Evolutionary conservation across 2,329 filamentous ascomycete species (phyloP).

Genomic region (Talaromyces sp.): DNA sequence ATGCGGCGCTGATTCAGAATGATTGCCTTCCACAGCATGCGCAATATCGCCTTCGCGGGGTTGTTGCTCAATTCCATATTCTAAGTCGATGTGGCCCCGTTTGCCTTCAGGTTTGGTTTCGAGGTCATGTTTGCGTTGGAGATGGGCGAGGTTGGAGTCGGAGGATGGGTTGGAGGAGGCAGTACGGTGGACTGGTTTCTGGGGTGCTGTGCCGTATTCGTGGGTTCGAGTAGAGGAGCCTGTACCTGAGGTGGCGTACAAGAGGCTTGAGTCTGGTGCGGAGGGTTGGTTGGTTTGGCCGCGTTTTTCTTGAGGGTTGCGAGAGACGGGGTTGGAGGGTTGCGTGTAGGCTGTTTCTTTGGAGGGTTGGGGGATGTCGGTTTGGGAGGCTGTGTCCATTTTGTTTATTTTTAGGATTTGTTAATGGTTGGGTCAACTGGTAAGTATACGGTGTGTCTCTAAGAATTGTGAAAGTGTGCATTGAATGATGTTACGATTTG

Average conservation of each 20-base stretch:
- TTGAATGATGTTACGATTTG: neutral
- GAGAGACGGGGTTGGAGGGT: conserved; percentile 32
- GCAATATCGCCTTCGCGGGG: conserved; percentile 36
- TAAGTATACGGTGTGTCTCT: neutral
- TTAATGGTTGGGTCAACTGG: neutral
- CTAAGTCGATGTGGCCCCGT: conserved; percentile 28
- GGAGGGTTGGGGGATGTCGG: conserved; percentile 29
- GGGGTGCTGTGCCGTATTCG: conserved; percentile 25
- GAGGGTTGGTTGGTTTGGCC: conserved; percentile 2
- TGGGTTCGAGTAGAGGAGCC: neutral
- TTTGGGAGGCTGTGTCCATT: conserved; percentile 18
- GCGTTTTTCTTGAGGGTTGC: conserved; percentile 23
- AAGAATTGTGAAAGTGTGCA: neutral
- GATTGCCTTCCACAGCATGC: conserved; percentile 27
- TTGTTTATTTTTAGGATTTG: neutral
- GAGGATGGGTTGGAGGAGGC: conserved; percentile 29
- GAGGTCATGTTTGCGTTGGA: conserved; percentile 20
- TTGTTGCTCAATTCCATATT: conserved; percentile 37
- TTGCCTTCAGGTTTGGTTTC: conserved; percentile 21
- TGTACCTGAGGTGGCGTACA: conserved; percentile 3
- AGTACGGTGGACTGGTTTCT: conserved; percentile 25
- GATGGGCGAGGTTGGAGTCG: conserved; percentile 24
- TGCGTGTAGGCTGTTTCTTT: conserved; percentile 35
- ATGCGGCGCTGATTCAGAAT: conserved; percentile 18
- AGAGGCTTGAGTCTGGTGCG: neutral